Evolutionary conservation across 2,329 filamentous ascomycete species (phyloP).

Genomic region (Myotisia sp.): DNA sequence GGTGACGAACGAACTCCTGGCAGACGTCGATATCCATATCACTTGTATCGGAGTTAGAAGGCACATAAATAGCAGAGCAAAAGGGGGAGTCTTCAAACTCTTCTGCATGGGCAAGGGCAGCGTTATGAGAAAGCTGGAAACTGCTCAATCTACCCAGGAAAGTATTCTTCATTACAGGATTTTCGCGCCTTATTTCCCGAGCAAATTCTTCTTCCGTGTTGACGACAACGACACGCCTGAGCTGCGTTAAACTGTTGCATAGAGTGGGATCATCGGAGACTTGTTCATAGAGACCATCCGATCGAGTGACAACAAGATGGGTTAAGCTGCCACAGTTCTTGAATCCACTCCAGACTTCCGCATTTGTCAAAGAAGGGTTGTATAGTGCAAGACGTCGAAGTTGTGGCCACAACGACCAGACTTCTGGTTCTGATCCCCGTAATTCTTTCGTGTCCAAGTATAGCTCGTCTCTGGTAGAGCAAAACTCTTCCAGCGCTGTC

Average conservation of each 20-base stretch:
- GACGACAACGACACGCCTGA: neutral
- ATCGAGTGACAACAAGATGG: slow-evolving; percentile 2
- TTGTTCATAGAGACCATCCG: neutral
- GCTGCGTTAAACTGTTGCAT: neutral
- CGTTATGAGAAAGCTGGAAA: neutral
- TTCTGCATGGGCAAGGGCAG: neutral
- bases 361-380: slow-evolving; percentile 21
- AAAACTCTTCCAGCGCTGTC: slow-evolving; percentile 35
- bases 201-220: slow-evolving; percentile 1
- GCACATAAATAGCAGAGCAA: neutral
- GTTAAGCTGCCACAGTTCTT: neutral
- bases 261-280: neutral
- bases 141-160: neutral
- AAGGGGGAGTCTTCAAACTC: neutral
- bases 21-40: neutral
- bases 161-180: neutral
- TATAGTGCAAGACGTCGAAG: slow-evolving; percentile 34
- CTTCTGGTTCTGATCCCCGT: slow-evolving; percentile 19
- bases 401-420: slow-evolving; percentile 34
- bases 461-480: slow-evolving; percentile 35
- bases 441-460: slow-evolving; percentile 21
- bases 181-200: neutral
- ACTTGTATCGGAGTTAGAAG: neutral
- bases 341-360: neutral
- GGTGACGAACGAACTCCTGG: neutral